Base-by-base conservation (phyloP, 768 basidiomycete genomes). In the Hirschioporus abietinus region DNA sequence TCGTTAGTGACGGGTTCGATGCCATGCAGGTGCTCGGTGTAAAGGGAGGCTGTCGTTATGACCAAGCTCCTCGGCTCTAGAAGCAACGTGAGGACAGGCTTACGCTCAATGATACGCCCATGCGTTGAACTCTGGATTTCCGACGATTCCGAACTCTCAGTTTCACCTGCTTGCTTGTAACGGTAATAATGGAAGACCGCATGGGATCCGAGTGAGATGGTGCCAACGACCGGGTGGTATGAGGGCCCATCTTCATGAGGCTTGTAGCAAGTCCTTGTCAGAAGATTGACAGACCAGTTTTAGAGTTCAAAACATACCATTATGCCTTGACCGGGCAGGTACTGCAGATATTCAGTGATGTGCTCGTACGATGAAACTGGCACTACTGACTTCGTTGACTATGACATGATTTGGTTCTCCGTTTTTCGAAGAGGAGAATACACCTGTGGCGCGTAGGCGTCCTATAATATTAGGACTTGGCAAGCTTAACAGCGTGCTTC, bases 161-260 rank as follows among this genome's bases (percentile, higher is more conserved):
- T 66, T 72, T 70, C 57, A 68, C 42, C 15, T 20, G 42, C 42
- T 20, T 36, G 15, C 65, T 76, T 78, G 71, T 93, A 93, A 64
- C 81, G 82, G 73, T 93, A 93, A 73, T 96, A 92, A 76, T 94
- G 84, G 70, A 98, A 89, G 66, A 93, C 80, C 1, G 90, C 80
- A 75, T 95, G 93, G 1, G 93, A 91, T 58, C 90, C 89, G 66
- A 97, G 78, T 17, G 95, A 95, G 63, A 98, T 78, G n/a, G 96
- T 97, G 1, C 93, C 90, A 0, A 97, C 95, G 5, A 90, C 86
- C 0, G 95, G 93, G 72, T 88, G 79, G 77, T 96, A 98, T 20
- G 88, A 85, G 1, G 94, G 90, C 0, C 96, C 95, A 75, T 98
- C 95, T 79, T 96, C 89, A 72, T 97, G 96, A 1, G 94, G 93